A percentile compares a stretch with the other conserved stretches of the same genome.
Conservation (phyloP, 2,329 filamentous ascomycete species). For the Dactylellina cionopaga region DNA sequence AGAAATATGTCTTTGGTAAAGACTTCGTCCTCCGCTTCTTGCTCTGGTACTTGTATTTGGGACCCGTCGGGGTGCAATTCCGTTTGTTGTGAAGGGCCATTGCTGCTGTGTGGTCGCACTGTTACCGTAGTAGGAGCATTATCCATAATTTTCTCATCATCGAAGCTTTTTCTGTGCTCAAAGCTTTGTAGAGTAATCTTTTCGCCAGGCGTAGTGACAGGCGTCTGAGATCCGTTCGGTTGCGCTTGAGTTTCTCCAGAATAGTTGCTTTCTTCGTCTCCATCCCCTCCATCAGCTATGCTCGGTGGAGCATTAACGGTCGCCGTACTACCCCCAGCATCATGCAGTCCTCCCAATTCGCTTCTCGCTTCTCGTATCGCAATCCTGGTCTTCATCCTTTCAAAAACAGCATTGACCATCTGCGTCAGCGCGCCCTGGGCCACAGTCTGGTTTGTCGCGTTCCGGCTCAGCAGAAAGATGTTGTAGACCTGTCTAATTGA, state of each 20-base stretch:
- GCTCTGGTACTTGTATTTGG: slow-evolving; percentile 66
- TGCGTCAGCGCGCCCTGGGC: slow-evolving; percentile 96
- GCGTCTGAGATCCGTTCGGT: slow-evolving; percentile 11
- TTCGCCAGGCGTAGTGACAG: slow-evolving; percentile 60
- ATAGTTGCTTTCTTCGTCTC: slow-evolving; percentile 51
- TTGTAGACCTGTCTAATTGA: slow-evolving; percentile 98
- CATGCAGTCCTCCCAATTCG: slow-evolving; percentile 59
- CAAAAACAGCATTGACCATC: slow-evolving; percentile 98
- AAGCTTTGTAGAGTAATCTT: slow-evolving; percentile 76
- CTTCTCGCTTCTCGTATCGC: slow-evolving; percentile 83
- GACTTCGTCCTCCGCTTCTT: slow-evolving; percentile 86
- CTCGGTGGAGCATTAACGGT: slow-evolving; percentile 52
- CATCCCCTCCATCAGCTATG: slow-evolving; percentile 50
- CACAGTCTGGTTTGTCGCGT: slow-evolving; percentile 92
- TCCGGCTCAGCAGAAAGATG: slow-evolving; percentile 95
- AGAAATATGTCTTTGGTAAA: slow-evolving; percentile 97
- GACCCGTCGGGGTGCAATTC: slow-evolving; percentile 61
- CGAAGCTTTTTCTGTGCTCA: slow-evolving; percentile 73
- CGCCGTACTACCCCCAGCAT: slow-evolving; percentile 53
- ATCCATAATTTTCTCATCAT: slow-evolving; percentile 73
- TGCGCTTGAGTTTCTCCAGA: slow-evolving; percentile 37
- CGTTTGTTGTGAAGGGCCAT: slow-evolving; percentile 60
- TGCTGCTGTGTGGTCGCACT: slow-evolving; percentile 64
- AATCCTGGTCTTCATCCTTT: slow-evolving; percentile 85
- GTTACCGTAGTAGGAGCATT: slow-evolving; percentile 75